Evolutionary conservation across 2,329 filamentous ascomycete species (phyloP).

Genomic region (Epichloe baconii): DNA sequence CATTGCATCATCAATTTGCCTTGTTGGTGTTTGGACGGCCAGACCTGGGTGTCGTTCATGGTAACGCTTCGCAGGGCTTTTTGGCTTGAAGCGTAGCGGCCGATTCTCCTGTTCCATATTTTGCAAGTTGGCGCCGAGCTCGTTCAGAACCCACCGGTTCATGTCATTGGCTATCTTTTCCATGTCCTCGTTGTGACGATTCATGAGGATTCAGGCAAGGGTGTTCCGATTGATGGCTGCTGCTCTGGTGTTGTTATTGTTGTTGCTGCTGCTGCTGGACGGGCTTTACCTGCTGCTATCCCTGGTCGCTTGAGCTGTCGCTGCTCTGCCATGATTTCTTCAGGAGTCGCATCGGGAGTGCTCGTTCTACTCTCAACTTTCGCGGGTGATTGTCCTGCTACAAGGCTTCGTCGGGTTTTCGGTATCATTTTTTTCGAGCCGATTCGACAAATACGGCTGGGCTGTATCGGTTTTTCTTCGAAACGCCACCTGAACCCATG

Average conservation of each 20-base stretch:
- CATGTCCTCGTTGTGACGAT: slow-evolving; percentile 29
- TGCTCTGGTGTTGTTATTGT: slow-evolving; percentile 1
- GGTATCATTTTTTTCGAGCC: slow-evolving; percentile 23
- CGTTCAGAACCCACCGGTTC: slow-evolving; percentile 44
- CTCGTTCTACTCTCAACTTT: neutral
- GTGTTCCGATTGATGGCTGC: slow-evolving; percentile 10
- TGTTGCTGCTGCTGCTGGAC: slow-evolving; percentile 3
- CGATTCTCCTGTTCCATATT: slow-evolving; percentile 30
- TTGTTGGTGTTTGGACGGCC: neutral
- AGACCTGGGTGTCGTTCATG: slow-evolving; percentile 40
- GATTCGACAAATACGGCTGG: slow-evolving; percentile 45
- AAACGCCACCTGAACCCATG: slow-evolving; percentile 15
- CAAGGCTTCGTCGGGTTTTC: slow-evolving; percentile 9
- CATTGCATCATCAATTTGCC: slow-evolving; percentile 19
- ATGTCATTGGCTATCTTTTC: slow-evolving; percentile 39
- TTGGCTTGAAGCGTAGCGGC: slow-evolving; percentile 39
- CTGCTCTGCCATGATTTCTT: slow-evolving; percentile 8
- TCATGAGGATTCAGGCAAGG: slow-evolving; percentile 22
- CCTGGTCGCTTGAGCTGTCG: slow-evolving; percentile 23
- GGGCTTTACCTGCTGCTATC: slow-evolving; percentile 12
- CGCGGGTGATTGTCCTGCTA: slow-evolving; percentile 5
- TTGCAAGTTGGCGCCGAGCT: slow-evolving; percentile 41
- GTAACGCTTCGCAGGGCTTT: slow-evolving; percentile 40
- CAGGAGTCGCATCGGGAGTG: neutral
- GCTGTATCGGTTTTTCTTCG: slow-evolving; percentile 28